Percentiles rank a stretch among this genome's conserved stretches.
Conservation (phyloP, 495 filamentous ascomycete species). For the Podospora anserina region DNA sequence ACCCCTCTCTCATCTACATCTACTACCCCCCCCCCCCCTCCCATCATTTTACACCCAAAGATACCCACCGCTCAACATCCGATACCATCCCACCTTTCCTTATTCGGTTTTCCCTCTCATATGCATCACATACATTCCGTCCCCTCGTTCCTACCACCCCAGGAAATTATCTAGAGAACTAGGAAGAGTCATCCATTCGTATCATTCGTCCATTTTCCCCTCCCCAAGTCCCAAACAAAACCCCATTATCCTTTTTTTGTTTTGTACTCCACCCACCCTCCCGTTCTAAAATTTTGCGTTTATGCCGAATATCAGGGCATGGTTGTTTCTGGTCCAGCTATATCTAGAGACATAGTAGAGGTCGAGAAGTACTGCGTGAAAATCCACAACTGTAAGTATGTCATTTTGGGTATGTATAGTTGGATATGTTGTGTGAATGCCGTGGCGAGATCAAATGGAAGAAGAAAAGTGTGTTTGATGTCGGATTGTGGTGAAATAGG, state of each 20-base stretch:
- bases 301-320: background rate
- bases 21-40: background rate
- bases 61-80: background rate
- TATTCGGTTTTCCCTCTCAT: background rate
- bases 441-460: background rate
- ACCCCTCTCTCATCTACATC: background rate
- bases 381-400: background rate
- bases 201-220: background rate
- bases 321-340: background rate
- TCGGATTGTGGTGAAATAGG: background rate
- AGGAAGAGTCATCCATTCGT: background rate
- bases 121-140: background rate
- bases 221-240: background rate
- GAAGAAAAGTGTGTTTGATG: background rate
- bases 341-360: background rate
- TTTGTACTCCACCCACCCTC: background rate
- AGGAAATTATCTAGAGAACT: background rate
- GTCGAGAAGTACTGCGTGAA: background rate
- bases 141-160: background rate
- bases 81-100: background rate
- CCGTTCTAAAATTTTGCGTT: background rate
- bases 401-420: background rate
- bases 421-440: background rate
- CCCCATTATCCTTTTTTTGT: background rate
- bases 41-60: background rate